Percentiles rank a stretch among this genome's conserved stretches.
Evolutionary conservation across 306 rosid genomes (phyloP).

Genomic region (Vachellia collinsii): DNA sequence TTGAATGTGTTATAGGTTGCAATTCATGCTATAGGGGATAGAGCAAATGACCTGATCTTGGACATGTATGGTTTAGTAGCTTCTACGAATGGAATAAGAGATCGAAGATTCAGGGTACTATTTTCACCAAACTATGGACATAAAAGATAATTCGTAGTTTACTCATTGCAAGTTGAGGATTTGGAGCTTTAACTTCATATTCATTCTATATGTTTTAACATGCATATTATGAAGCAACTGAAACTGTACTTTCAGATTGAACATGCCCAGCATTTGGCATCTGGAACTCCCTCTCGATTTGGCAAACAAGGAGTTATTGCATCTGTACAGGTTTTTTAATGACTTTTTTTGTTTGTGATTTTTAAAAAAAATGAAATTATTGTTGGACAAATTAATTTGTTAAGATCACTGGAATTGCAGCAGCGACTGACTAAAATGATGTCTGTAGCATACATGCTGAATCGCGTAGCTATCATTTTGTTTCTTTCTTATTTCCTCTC

Average conservation of each 20-base stretch:
- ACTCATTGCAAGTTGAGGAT: conserved; percentile 10
- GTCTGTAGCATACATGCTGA: conserved; percentile 11
- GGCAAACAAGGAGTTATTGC: conserved; percentile 70
- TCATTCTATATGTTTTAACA: conserved; percentile 6
- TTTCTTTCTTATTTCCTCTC: not conserved
- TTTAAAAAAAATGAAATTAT: conserved; percentile 10
- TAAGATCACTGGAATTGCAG: conserved; percentile 3
- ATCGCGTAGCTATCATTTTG: not conserved
- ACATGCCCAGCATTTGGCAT: conserved; percentile 89
- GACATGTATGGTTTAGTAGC: conserved; percentile 63
- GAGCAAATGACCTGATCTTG: conserved; percentile 78
- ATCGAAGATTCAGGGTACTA: conserved; percentile 83
- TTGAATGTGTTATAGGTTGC: conserved; percentile 68
- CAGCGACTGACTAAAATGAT: conserved; percentile 16
- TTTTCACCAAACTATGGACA: conserved; percentile 16
- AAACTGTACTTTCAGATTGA: conserved; percentile 68
- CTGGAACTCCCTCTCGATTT: conserved; percentile 60
- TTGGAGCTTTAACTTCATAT: conserved; percentile 8
- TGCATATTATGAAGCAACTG: conserved; percentile 27
- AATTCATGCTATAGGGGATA: conserved; percentile 91
- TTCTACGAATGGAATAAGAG: conserved; percentile 67
- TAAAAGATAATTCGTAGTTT: not conserved
- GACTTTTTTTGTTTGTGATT: not conserved
- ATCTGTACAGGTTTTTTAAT: conserved; percentile 71
- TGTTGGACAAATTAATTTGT: not conserved